Evolutionary conservation across 768 basidiomycete genomes (phyloP), one percentile per base, ranked within the genome.

Genomic region (Epithele typhae): DNA sequence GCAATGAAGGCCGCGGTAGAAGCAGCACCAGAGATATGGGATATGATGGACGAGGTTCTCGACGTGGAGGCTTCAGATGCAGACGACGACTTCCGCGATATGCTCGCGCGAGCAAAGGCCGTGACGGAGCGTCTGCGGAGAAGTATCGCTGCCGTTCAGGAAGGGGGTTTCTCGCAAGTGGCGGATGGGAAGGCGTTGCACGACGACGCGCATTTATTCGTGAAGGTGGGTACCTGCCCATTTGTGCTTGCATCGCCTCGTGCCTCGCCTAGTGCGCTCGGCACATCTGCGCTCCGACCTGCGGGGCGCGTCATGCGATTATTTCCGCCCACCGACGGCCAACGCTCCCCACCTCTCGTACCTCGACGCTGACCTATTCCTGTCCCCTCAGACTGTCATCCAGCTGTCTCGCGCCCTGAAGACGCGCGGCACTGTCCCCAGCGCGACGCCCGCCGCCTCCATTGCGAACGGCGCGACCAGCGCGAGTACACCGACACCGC

Each of bases 11-110:
- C 70, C 7, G 88, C 93, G 12, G 80, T 92, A 8, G 81, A 87
- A 19, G 76, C 85, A 11, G 92, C 91, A 9, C 85, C 87, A 10
- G 71, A 74, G 21, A 85, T 91, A 19, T 97, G 92, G 89, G 73
- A 81, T 48, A 77, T 85, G 71, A 79, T 92, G 60, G 82, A 84
- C 53, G 82, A 84, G 46, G 72, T 86, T 51, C 64, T 89, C 44
- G 64, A 65, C 15, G 74, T 77, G 43, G 67, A 67, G 23, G 74
- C 78, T 25, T 62, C 69, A n/a, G 69, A 71, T 37, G 48, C 63
- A 14, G 66, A 66, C 23, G 63, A 61, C 34, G 75, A 79, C 37
- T 64, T 82, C 46, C 68, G 67, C 43, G 80, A 78, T 24, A 72
- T 68, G 23, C 69, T 94, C 8, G 71, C 74, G 23, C 73, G 66